Base-by-base conservation (phyloP, 140 eudicot species). In the Senecio squalidus region DNA sequence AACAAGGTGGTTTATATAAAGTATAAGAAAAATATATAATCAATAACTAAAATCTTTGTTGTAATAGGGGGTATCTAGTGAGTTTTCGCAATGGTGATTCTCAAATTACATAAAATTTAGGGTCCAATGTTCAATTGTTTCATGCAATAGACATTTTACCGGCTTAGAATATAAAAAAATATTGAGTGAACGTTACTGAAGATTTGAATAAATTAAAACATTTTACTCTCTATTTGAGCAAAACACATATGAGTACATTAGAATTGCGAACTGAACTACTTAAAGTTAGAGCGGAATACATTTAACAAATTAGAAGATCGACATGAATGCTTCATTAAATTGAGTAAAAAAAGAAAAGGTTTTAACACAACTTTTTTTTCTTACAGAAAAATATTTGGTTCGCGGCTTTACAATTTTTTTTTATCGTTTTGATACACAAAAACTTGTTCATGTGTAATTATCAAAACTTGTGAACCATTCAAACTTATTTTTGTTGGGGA, bases 401-500 rank as follows among this genome's bases (percentile, higher is more conserved):
- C 34, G 15, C 8, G 56, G 3, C 13, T 45, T 57, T 10, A 13
- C 13, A 3, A 28, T 22, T 24, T 28, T 4, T 4, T 18, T 5
- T 58, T 45, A 25, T 18, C 4, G 1, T 46, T 45, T 22, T 3
- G 1, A 23, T 24, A n/a, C 17, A 34, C 31, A 11, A 20, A 29
- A 49, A 50, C 18, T 26, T 48, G 29, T 27, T 55, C 72, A 43
- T 55, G 47, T 29, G 65, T 55, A 9, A 14, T 25, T 51, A 39
- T 60, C 3, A 28, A 70, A 23, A 52, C 48, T 50, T 38, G 55
- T 40, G 61, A 52, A 70, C 63, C 58, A 43, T 43, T 62, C 36
- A 62, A 71, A 64, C 40, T 53, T 17, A 54, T 41, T 11, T 62
- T 40, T n/a, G 29, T 41, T 52, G 48, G 71, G 24, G 71, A 53